A percentile compares a stretch with the other conserved stretches of the same genome.
phyloP scores from a whole-genome alignment of 345 rosid species.

The Populus davidiana region DNA sequence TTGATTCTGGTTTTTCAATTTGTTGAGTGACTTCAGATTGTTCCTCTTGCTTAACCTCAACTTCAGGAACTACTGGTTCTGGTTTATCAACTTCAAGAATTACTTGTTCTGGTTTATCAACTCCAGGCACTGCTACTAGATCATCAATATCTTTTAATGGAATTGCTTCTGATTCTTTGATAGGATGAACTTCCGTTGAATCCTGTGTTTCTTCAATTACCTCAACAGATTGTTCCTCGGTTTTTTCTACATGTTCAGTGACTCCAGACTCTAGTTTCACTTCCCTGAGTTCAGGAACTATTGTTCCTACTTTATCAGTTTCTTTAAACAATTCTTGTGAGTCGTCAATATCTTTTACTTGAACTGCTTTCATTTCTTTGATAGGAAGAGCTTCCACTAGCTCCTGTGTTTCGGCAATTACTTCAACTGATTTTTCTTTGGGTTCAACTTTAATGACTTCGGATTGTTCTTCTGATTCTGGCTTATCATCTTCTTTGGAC shows the following conservation, averaged over 20 bases:
- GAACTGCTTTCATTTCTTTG: neutral
- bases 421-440: neutral
- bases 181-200: neutral
- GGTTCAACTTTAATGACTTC: neutral
- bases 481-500: neutral
- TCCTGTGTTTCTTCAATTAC: neutral
- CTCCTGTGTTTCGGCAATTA: neutral
- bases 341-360: neutral
- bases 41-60: slow-evolving; percentile 2
- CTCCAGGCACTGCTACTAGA: neutral
- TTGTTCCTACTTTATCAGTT: neutral
- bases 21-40: neutral
- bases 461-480: neutral
- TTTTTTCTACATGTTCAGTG: neutral
- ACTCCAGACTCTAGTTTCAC: neutral
- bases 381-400: neutral
- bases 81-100: neutral
- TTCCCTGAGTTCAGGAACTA: neutral
- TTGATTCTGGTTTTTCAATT: neutral
- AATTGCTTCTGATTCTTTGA: slow-evolving; percentile 2
- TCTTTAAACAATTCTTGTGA: neutral
- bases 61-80: slow-evolving; percentile 4
- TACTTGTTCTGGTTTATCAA: neutral
- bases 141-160: neutral
- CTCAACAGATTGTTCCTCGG: neutral